Conservation (phyloP, 495 filamentous ascomycete species). For the Tuber brumale region DNA sequence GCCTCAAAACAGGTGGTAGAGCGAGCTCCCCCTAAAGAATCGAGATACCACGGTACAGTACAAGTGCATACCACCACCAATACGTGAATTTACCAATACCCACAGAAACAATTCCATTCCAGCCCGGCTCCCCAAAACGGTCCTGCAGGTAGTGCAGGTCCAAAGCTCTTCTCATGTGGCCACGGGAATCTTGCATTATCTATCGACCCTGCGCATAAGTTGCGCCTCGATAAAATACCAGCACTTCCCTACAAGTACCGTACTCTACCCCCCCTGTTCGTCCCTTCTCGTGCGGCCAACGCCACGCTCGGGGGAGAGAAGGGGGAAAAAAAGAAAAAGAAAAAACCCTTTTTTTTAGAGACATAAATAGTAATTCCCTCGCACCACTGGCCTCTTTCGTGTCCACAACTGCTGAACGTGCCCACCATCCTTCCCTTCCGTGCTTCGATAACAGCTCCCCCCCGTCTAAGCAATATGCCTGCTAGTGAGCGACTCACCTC, state of each 20-base stretch:
- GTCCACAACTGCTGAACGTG: background rate
- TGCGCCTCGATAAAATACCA: background rate
- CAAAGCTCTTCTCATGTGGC: background rate
- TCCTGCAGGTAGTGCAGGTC: background rate
- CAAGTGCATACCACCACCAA: background rate
- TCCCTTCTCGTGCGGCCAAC: background rate
- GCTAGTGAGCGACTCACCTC: background rate
- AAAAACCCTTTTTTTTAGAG: background rate
- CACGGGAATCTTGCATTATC: background rate
- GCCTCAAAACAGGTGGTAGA: background rate
- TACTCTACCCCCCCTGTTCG: background rate
- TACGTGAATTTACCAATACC: background rate
- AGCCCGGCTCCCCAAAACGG: background rate
- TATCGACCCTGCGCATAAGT: background rate
- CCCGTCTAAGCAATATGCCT: background rate
- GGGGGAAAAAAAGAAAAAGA: background rate
- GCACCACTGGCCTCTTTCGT: background rate
- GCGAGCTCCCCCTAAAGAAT: background rate
- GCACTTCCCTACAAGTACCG: background rate
- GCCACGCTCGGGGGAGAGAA: background rate
- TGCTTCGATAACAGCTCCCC: background rate
- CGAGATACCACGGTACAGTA: background rate
- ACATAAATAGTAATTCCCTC: slow-evolving; percentile 2
- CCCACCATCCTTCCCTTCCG: background rate
- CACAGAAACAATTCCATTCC: background rate